Evolutionary conservation across 2,329 filamentous ascomycete species (phyloP).

Genomic region (Exophiala bonariae): DNA sequence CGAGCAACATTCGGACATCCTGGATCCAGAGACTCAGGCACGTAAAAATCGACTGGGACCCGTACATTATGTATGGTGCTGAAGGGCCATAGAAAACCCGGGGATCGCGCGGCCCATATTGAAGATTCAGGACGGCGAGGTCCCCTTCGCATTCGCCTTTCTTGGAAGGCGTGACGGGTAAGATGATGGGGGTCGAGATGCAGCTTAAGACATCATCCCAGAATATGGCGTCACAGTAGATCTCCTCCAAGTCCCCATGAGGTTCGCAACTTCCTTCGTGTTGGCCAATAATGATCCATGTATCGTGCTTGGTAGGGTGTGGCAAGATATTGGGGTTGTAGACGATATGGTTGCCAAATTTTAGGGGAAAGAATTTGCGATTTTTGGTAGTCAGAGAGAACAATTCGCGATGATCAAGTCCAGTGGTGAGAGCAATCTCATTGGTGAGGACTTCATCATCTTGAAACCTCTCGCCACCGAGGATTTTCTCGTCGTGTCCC

Average conservation of each 20-base stretch:
- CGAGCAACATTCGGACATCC: slow-evolving; percentile 57
- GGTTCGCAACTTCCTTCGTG: slow-evolving; percentile 33
- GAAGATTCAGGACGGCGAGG: slow-evolving; percentile 30
- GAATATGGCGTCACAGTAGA: slow-evolving; percentile 54
- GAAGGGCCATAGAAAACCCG: slow-evolving; percentile 57
- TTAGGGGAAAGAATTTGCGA: slow-evolving; percentile 50
- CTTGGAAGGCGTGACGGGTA: slow-evolving; percentile 43
- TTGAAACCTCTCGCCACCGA: not conserved
- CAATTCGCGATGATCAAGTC: slow-evolving; percentile 33
- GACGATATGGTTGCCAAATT: slow-evolving; percentile 43
- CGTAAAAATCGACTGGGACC: slow-evolving; percentile 54
- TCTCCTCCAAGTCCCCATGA: slow-evolving; percentile 40
- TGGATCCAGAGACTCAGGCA: slow-evolving; percentile 61
- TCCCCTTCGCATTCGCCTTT: slow-evolving; percentile 48
- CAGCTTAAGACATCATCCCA: slow-evolving; percentile 11
- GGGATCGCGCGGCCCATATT: slow-evolving; percentile 57
- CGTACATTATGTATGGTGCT: slow-evolving; percentile 53
- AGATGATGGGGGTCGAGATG: slow-evolving; percentile 1
- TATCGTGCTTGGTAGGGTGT: slow-evolving; percentile 49
- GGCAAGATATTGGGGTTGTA: slow-evolving; percentile 61
- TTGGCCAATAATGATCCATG: slow-evolving; percentile 55
- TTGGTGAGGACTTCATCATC: not conserved
- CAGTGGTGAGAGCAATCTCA: not conserved
- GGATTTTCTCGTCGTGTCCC: no score
- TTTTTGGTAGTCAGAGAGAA: slow-evolving; percentile 49